phyloP scores from a whole-genome alignment of 129 eudicot genomes.

The Flaveria linearis region DNA sequence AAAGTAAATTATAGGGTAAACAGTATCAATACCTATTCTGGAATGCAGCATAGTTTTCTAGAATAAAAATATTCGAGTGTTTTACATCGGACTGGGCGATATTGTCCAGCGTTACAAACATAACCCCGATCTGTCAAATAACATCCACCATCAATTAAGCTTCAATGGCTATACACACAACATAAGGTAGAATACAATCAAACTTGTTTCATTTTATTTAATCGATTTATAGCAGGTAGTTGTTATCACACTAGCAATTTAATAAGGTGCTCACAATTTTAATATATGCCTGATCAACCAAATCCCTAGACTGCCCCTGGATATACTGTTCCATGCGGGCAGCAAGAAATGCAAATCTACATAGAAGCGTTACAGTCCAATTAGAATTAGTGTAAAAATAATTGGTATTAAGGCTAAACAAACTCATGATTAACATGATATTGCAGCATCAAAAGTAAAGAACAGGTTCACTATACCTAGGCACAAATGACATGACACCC shows the following conservation, averaged over 20 bases:
- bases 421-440: not conserved
- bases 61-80: conserved; percentile 65
- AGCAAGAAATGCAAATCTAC: conserved; percentile 77
- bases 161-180: conserved; percentile 15
- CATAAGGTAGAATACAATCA: not conserved
- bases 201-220: not conserved
- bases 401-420: conserved; percentile 1
- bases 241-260: not conserved
- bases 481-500: conserved; percentile 76
- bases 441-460: not conserved
- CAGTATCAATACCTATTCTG: conserved; percentile 66
- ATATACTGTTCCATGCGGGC: conserved; percentile 93
- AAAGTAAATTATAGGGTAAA: not conserved
- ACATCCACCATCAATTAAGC: conserved; percentile 11
- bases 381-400: conserved; percentile 14
- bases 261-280: conserved; percentile 61
- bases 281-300: conserved; percentile 89
- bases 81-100: conserved; percentile 67
- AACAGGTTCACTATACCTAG: conserved; percentile 52
- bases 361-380: conserved; percentile 24
- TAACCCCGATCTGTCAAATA: conserved; percentile 61
- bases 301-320: conserved; percentile 86
- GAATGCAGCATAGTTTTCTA: conserved; percentile 94
- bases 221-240: not conserved
- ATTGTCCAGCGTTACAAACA: conserved; percentile 90